These are phyloP conservation scores for Cucumis melo DNA, from an alignment of 306 rosid species.

Conservation along the genomic window DNA sequence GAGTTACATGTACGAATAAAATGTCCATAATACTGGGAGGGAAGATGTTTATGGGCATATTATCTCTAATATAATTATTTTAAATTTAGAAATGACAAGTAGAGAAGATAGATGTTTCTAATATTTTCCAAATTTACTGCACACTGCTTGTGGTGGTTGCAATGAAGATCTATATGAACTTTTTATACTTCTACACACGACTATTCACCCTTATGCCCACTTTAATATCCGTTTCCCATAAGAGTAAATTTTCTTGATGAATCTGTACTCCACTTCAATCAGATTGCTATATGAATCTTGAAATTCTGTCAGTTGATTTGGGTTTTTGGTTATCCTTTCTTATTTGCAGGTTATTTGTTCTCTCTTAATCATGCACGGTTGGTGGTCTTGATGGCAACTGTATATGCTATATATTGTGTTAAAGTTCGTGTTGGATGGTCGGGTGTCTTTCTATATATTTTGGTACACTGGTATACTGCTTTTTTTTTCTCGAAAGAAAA, in stretches of 20 bases:
- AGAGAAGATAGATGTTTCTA: not conserved
- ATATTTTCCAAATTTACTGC: not conserved
- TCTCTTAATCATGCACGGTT: conserved; percentile 89
- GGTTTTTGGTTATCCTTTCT: not conserved
- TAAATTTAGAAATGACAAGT: not conserved
- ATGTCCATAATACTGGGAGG: not conserved
- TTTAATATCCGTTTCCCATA: not conserved
- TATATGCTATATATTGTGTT: conserved; percentile 72
- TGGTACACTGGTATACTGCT: not conserved
- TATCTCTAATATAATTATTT: not conserved
- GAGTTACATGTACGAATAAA: not conserved
- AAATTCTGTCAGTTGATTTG: not conserved
- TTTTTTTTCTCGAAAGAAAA: no score
- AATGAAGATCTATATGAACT: not conserved
- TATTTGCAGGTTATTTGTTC: conserved; percentile 75
- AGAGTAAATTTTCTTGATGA: not conserved
- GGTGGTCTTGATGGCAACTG: conserved; percentile 62
- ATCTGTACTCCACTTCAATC: not conserved
- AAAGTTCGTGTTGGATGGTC: conserved; percentile 85
- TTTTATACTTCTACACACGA: not conserved
- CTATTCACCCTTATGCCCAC: not conserved
- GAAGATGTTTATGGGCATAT: not conserved
- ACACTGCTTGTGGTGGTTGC: not conserved
- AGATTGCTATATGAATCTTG: not conserved
- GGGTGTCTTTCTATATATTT: conserved; percentile 61